Conservation (phyloP, 1,284 basidiomycete genomes). For the Anthracocystis panici-leucophaei region DNA sequence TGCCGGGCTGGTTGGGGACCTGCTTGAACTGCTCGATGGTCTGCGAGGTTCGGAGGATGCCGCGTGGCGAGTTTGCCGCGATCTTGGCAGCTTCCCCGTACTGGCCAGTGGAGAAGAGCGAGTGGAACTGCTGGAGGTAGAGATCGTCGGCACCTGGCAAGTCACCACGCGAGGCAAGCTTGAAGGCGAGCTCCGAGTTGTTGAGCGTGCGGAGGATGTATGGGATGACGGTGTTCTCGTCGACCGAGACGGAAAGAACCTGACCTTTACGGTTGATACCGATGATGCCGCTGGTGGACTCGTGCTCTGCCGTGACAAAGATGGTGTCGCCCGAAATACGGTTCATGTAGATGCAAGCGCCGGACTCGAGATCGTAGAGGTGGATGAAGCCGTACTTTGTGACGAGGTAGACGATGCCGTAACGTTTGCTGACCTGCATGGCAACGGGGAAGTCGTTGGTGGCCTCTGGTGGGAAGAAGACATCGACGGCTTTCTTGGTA, state of each 20-base stretch:
- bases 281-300: slow-evolving; percentile 93
- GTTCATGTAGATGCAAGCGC: slow-evolving; percentile 99
- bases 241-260: slow-evolving; percentile 95
- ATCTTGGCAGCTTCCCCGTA: slow-evolving; percentile 97
- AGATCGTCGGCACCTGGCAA: slow-evolving; percentile 97
- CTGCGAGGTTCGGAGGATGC: slow-evolving; percentile 92
- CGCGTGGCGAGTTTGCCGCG: slow-evolving; percentile 95
- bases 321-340: slow-evolving; percentile 99
- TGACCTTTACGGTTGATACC: slow-evolving; percentile 99
- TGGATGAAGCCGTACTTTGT: slow-evolving; percentile 99
- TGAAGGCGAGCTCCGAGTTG: slow-evolving; percentile 98
- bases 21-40: slow-evolving; percentile 99
- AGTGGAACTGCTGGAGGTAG: slow-evolving; percentile 94
- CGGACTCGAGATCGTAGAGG: slow-evolving; percentile 98
- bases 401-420: slow-evolving; percentile 96
- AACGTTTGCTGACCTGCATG: slow-evolving; percentile 97
- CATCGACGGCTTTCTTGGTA: slow-evolving; percentile 97
- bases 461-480: slow-evolving; percentile 99
- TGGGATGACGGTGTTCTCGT: slow-evolving; percentile 94
- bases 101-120: slow-evolving; percentile 89
- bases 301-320: slow-evolving; percentile 97
- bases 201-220: slow-evolving; percentile 94
- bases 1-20: slow-evolving; percentile 88
- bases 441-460: slow-evolving; percentile 99
- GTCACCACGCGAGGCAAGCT: slow-evolving; percentile 95